Conservation (phyloP, 2,329 filamentous ascomycete species). For the Lecanicillium sp. region DNA sequence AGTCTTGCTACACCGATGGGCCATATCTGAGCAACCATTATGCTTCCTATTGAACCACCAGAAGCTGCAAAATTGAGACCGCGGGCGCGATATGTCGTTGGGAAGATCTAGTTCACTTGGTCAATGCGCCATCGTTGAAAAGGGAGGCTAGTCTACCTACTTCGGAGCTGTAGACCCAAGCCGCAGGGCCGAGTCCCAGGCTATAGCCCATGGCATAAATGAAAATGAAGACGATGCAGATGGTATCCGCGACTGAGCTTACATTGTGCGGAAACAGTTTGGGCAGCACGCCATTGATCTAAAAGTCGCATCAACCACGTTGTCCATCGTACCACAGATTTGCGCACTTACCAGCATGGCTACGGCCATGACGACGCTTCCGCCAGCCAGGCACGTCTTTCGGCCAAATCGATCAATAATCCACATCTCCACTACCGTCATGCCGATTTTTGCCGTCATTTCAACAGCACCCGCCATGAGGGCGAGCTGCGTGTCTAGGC, state of each 20-base stretch:
- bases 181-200: constrained; percentile 49
- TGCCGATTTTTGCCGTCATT: constrained; percentile 51
- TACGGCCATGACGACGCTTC: constrained; percentile 46
- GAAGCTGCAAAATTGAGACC: constrained; percentile 51
- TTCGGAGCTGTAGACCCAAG: constrained; percentile 56
- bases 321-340: not conserved
- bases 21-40: constrained; percentile 50
- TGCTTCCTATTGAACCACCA: constrained; percentile 48
- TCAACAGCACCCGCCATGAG: constrained; percentile 51
- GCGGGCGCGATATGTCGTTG: constrained; percentile 48
- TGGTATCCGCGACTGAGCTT: constrained; percentile 41
- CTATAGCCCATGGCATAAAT: constrained; percentile 54
- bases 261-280: constrained; percentile 43
- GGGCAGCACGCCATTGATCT: constrained; percentile 51
- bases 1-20: constrained; percentile 45
- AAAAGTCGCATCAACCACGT: not conserved
- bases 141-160: constrained; percentile 31
- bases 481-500: constrained; percentile 40
- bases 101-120: constrained; percentile 42
- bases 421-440: constrained; percentile 50
- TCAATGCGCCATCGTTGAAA: not conserved
- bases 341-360: constrained; percentile 41
- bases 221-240: constrained; percentile 51
- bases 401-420: constrained; percentile 49
- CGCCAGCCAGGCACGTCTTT: constrained; percentile 40